These are phyloP conservation scores for Polyporus arcularius DNA, from an alignment of 768 basidiomycete genomes.

Conservation along the genomic window DNA sequence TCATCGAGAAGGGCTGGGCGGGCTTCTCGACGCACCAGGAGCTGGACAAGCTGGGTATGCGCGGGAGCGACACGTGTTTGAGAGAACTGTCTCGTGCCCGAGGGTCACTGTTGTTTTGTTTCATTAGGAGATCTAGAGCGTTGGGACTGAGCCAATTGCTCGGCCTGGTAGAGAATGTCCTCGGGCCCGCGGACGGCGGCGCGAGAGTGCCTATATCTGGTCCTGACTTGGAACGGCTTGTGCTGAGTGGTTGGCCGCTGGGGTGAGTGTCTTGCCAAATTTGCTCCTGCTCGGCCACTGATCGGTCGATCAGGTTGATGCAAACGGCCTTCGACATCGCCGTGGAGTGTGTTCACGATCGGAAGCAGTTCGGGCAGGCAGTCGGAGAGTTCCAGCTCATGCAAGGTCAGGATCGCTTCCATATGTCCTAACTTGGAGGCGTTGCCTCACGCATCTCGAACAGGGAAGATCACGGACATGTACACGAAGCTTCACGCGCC, in stretches of 20 bases:
- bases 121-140: conserved; percentile 12
- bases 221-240: conserved; percentile 87
- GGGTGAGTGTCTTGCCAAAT: conserved; percentile 61
- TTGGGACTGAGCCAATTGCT: background rate
- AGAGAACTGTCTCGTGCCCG: conserved; percentile 86
- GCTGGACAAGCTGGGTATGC: conserved; percentile 95
- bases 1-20: conserved; percentile 77
- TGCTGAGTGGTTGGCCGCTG: conserved; percentile 91
- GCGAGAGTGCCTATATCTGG: conserved; percentile 93
- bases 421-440: background rate
- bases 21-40: conserved; percentile 92
- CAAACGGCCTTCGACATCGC: conserved; percentile 80
- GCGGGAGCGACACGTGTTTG: conserved; percentile 98
- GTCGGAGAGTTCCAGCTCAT: conserved; percentile 93
- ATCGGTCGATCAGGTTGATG: conserved; percentile 3
- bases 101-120: too few species aligned
- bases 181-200: conserved; percentile 79
- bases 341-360: conserved; percentile 87
- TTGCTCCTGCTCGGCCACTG: background rate
- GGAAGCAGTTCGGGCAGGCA: conserved; percentile 87
- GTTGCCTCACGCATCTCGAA: background rate
- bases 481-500: conserved; percentile 91
- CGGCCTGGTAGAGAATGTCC: conserved; percentile 65
- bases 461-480: conserved; percentile 89
- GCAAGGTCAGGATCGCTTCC: conserved; percentile 65